These are phyloP conservation scores for Suillus subaureus DNA, from an alignment of 768 basidiomycete genomes.

Conservation along the genomic window DNA sequence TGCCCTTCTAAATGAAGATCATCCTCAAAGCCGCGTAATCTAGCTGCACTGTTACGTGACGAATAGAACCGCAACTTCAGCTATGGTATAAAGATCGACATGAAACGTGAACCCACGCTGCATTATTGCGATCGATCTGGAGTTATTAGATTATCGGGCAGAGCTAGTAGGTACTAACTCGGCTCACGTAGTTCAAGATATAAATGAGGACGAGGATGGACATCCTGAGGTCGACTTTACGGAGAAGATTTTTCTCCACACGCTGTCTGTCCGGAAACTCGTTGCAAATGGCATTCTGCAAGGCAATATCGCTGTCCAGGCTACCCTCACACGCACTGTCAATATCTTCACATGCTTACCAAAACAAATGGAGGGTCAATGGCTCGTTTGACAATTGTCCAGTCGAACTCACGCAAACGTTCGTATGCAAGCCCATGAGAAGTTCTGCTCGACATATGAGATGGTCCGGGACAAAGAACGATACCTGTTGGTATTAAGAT, in stretches of 20 bases:
- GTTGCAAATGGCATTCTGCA: neutral
- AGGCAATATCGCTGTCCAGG: neutral
- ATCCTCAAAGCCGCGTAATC: constrained; percentile 69
- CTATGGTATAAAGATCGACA: neutral
- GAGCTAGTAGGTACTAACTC: neutral
- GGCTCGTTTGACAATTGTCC: neutral
- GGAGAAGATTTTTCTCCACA: constrained; percentile 45
- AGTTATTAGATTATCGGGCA: neutral
- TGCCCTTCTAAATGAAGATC: constrained; percentile 63
- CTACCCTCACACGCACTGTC: neutral
- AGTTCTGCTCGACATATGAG: constrained; percentile 14
- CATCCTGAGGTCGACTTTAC: constrained; percentile 37
- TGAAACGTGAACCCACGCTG: constrained; percentile 44
- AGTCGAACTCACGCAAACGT: constrained; percentile 15
- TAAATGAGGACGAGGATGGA: constrained; percentile 38
- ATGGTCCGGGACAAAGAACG: neutral
- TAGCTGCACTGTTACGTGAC: constrained; percentile 55
- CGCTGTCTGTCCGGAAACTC: constrained; percentile 27
- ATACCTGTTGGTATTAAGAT: neutral
- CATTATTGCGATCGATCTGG: constrained; percentile 75
- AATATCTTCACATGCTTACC: constrained; percentile 9
- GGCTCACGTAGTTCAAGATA: constrained; percentile 37
- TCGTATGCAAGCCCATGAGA: constrained; percentile 15
- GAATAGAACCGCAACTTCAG: neutral
- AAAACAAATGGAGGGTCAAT: constrained; percentile 2